Evolutionary conservation across 129 eudicot genomes (phyloP).

Genomic region (Helianthus annuus): DNA sequence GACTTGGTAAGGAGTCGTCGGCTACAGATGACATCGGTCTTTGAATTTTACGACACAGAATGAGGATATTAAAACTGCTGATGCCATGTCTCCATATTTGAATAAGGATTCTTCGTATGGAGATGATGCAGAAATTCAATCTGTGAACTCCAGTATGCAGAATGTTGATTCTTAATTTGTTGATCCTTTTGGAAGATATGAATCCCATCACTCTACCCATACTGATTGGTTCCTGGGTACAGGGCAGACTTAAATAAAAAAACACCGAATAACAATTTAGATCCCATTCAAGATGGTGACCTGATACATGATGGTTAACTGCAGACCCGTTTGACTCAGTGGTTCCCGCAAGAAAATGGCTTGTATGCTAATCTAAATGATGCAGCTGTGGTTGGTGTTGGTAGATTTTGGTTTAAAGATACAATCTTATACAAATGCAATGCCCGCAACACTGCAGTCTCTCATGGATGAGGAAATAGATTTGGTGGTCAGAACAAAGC

Average conservation of each 20-base stretch:
- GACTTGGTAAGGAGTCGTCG: too few species aligned
- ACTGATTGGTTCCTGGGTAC: constrained; percentile 18
- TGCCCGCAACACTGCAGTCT: constrained; percentile 9
- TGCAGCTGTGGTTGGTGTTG: neutral
- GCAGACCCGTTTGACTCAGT: constrained; percentile 8
- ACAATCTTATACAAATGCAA: constrained; percentile 8
- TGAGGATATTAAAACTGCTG: constrained; percentile 7
- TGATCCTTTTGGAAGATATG: constrained; percentile 29
- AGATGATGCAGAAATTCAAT: constrained; percentile 31
- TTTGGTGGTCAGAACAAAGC: neutral
- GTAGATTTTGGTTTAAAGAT: too few species aligned
- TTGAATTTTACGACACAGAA: neutral
- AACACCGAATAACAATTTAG: constrained; percentile 11
- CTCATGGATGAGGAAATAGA: constrained; percentile 17
- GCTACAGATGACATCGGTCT: neutral
- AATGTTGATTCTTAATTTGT: constrained; percentile 28
- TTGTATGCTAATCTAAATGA: constrained; percentile 20
- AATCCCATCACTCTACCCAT: constrained; percentile 35
- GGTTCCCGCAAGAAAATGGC: constrained; percentile 6
- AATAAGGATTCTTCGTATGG: constrained; percentile 2
- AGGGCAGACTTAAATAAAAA: too few species aligned
- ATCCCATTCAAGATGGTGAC: constrained; percentile 17
- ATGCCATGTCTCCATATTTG: neutral
- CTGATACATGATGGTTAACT: constrained; percentile 17
- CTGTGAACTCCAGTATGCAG: constrained; percentile 31